Evolutionary conservation across 805 yeast species (phyloP).

Genomic region (Cyberlindnera mrakii): DNA sequence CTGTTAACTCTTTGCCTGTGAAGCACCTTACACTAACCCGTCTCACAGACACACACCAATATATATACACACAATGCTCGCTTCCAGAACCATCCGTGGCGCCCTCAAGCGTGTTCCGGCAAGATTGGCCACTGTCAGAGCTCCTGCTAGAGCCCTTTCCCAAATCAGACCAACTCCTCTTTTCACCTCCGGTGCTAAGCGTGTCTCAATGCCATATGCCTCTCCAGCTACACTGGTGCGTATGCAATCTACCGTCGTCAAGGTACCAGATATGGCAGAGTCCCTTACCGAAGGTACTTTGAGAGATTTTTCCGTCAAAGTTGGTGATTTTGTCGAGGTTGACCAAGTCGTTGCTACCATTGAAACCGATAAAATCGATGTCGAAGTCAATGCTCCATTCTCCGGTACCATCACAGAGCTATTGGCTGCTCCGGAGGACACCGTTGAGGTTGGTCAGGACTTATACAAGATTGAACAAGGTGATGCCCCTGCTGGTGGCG

Average conservation of each 20-base stretch:
- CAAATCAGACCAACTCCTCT: neutral
- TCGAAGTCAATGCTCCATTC: slow-evolving; percentile 92
- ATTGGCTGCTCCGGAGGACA: slow-evolving; percentile 79
- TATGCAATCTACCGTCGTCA: slow-evolving; percentile 47
- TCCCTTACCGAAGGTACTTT: slow-evolving; percentile 96
- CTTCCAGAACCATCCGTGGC: slow-evolving; percentile 13
- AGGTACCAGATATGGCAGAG: slow-evolving; percentile 98
- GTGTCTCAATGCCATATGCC: slow-evolving; percentile 5
- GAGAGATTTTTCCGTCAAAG: slow-evolving; percentile 57
- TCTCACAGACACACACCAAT: neutral
- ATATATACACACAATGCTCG: slow-evolving; percentile 8
- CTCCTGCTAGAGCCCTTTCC: slow-evolving; percentile 8
- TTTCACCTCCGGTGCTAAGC: slow-evolving; percentile 4
- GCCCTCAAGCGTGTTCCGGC: slow-evolving; percentile 2
- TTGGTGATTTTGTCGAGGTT: slow-evolving; percentile 80
- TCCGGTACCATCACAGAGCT: slow-evolving; percentile 85
- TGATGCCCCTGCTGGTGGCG: slow-evolving; percentile 57
- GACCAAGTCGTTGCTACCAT: slow-evolving; percentile 95
- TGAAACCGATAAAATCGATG: slow-evolving; percentile 97
- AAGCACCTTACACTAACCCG: neutral
- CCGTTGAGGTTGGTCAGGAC: slow-evolving; percentile 95
- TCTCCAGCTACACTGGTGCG: slow-evolving; percentile 19
- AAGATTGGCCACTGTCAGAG: slow-evolving; percentile 1
- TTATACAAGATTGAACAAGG: slow-evolving; percentile 80
- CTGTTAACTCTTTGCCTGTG: neutral